Evolutionary conservation across 1,139 yeast species (phyloP).

Genomic region (Saccharomycopsis hybrid): DNA sequence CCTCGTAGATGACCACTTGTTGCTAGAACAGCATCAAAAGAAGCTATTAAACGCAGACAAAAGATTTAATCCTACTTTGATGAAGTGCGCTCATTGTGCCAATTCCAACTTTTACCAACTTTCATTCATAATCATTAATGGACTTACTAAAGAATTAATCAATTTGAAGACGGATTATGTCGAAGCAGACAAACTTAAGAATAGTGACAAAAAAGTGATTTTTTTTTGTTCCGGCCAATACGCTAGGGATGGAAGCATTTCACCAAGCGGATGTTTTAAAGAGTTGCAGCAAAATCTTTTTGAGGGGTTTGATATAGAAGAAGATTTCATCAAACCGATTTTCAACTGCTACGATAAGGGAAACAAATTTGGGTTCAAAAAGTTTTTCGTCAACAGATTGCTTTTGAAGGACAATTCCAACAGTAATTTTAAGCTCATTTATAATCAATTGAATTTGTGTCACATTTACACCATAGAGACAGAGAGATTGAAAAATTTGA

Average conservation of each 20-base stretch:
- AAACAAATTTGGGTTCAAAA: constrained; percentile 17
- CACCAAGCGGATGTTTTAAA: constrained; percentile 4
- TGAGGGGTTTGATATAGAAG: constrained; percentile 19
- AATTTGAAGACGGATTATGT: constrained; percentile 16
- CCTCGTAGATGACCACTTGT: too few relatives aligned
- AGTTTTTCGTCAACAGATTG: constrained; percentile 15
- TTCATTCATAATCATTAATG: constrained; percentile 14
- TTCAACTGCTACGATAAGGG: constrained; percentile 10
- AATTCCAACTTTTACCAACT: constrained; percentile 7
- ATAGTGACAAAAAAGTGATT: constrained; percentile 16
- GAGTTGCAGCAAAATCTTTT: constrained; percentile 11
- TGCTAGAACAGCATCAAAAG: background rate
- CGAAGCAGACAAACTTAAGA: constrained; percentile 5
- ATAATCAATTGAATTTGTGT: constrained; percentile 10
- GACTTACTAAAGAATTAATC: constrained; percentile 16
- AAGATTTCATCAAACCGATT: constrained; percentile 18
- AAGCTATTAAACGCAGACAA: background rate
- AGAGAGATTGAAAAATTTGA: constrained; percentile 7
- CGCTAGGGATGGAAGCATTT: background rate
- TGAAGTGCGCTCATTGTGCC: constrained; percentile 14
- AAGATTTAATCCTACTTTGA: background rate
- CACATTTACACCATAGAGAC: constrained; percentile 16
- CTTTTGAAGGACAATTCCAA: constrained; percentile 13
- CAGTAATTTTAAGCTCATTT: constrained; percentile 8
- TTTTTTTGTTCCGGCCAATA: constrained; percentile 14